Evolutionary conservation across 2,329 filamentous ascomycete genomes (phyloP).

Genomic region (Fragosphaeria purpurea): DNA sequence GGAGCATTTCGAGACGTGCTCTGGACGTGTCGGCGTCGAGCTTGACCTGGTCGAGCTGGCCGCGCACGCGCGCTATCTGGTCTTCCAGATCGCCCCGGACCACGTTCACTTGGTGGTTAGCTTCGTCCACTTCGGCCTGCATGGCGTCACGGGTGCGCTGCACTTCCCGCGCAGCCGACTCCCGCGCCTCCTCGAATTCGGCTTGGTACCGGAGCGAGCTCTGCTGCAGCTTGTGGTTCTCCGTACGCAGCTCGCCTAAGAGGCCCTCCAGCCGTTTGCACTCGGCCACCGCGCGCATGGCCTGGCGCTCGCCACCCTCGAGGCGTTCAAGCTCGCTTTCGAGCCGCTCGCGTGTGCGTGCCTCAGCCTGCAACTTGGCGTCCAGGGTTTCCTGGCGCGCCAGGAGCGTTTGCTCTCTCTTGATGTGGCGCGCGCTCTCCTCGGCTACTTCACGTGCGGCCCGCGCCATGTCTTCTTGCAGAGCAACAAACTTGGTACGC

Average conservation of each 20-base stretch:
- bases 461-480: slow-evolving; percentile 78
- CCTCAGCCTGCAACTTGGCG: slow-evolving; percentile 64
- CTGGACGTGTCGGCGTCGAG: slow-evolving; percentile 73
- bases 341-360: slow-evolving; percentile 56
- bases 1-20: slow-evolving; percentile 70
- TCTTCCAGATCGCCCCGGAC: slow-evolving; percentile 74
- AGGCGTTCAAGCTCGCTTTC: slow-evolving; percentile 57
- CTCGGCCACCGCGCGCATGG: slow-evolving; percentile 53
- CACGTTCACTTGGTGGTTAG: slow-evolving; percentile 77
- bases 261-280: slow-evolving; percentile 49
- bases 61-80: slow-evolving; percentile 61
- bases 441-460: slow-evolving; percentile 71
- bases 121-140: slow-evolving; percentile 71
- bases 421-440: slow-evolving; percentile 70
- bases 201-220: slow-evolving; percentile 61
- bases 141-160: slow-evolving; percentile 69
- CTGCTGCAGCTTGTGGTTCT: slow-evolving; percentile 64
- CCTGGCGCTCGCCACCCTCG: slow-evolving; percentile 53
- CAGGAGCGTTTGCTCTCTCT: slow-evolving; percentile 68
- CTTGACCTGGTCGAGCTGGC: slow-evolving; percentile 66
- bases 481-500: slow-evolving; percentile 69
- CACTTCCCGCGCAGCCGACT: slow-evolving; percentile 69
- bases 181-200: slow-evolving; percentile 75
- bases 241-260: slow-evolving; percentile 47
- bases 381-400: slow-evolving; percentile 74